These are phyloP conservation scores for Fomitopsis serialis DNA, from an alignment of 768 basidiomycete species.

Conservation along the genomic window DNA sequence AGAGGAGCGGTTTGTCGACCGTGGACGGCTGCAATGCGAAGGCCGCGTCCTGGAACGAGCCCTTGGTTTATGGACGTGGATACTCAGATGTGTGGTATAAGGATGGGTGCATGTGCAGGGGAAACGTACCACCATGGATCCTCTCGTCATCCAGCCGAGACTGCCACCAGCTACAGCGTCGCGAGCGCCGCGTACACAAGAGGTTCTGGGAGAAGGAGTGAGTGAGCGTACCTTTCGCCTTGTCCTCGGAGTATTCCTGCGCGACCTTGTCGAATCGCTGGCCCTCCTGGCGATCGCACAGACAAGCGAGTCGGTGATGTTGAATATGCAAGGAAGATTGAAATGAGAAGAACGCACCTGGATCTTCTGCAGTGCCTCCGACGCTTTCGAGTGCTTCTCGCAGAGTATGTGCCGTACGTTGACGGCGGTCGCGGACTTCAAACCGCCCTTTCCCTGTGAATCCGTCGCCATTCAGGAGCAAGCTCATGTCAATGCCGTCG, in stretches of 20 bases:
- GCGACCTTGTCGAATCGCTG: conserved; percentile 85
- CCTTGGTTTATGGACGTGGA: too few relatives aligned
- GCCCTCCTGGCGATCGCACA: conserved; percentile 74
- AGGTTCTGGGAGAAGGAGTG: not conserved
- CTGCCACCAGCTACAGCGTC: conserved; percentile 64
- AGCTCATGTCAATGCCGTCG: too few relatives aligned
- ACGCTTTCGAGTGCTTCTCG: conserved; percentile 79
- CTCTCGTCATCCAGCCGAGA: conserved; percentile 82
- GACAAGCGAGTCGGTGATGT: too few relatives aligned
- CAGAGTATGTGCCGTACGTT: conserved; percentile 87
- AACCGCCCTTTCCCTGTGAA: conserved; percentile 44
- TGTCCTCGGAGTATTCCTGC: conserved; percentile 87
- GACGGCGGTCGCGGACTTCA: conserved; percentile 77
- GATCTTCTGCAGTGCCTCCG: conserved; percentile 74
- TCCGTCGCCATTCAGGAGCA: too few relatives aligned
- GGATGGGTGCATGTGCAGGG: too few relatives aligned
- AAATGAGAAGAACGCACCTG: conserved; percentile 43
- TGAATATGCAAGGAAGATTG: too few relatives aligned
- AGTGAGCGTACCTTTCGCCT: conserved; percentile 87
- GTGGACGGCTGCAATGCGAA: conserved; percentile 77
- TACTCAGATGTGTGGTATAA: too few relatives aligned
- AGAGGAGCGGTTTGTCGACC: conserved; percentile 70
- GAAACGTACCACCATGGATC: conserved; percentile 70
- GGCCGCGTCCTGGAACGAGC: conserved; percentile 82
- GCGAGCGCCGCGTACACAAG: not conserved